Evolutionary conservation across 2,329 filamentous ascomycete genomes (phyloP).

Genomic region (Fusarium lyarnte): DNA sequence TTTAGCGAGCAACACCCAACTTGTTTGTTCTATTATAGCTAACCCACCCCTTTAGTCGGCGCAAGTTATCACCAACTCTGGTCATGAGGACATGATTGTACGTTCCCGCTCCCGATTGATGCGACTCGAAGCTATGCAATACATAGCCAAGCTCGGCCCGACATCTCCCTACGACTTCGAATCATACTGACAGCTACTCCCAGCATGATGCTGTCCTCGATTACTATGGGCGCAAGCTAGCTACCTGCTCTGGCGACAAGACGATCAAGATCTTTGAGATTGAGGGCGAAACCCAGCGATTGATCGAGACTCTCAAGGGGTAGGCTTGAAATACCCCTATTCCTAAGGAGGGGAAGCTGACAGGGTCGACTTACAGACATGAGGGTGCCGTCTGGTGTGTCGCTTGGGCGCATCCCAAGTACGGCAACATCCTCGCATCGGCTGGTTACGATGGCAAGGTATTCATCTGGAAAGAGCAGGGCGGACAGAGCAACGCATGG

Average conservation of each 20-base stretch:
- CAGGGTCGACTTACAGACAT: slow-evolving; percentile 66
- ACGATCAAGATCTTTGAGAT: slow-evolving; percentile 99
- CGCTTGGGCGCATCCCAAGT: slow-evolving; percentile 98
- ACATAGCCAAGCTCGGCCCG: neutral
- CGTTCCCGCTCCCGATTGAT: slow-evolving; percentile 51
- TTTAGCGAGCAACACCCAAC: neutral
- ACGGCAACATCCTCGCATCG: slow-evolving; percentile 96
- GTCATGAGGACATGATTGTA: slow-evolving; percentile 99
- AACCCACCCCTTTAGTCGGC: slow-evolving; percentile 49
- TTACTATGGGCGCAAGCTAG: slow-evolving; percentile 95
- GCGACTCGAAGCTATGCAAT: slow-evolving; percentile 9
- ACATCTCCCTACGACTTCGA: slow-evolving; percentile 7
- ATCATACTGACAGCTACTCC: slow-evolving; percentile 33
- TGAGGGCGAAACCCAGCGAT: slow-evolving; percentile 87
- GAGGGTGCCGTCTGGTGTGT: slow-evolving; percentile 98
- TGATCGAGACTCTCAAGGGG: slow-evolving; percentile 95
- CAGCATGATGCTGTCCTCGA: slow-evolving; percentile 98
- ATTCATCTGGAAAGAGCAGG: slow-evolving; percentile 95
- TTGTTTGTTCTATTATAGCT: slow-evolving; percentile 35
- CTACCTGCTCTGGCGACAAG: slow-evolving; percentile 97
- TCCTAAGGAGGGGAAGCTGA: slow-evolving; percentile 19
- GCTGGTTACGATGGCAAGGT: slow-evolving; percentile 98
- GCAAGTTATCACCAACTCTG: slow-evolving; percentile 58
- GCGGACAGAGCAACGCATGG: slow-evolving; percentile 68
- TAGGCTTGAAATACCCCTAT: slow-evolving; percentile 53